phyloP scores from a whole-genome alignment of 139 green algal species.

The Pleodorina starrii region DNA sequence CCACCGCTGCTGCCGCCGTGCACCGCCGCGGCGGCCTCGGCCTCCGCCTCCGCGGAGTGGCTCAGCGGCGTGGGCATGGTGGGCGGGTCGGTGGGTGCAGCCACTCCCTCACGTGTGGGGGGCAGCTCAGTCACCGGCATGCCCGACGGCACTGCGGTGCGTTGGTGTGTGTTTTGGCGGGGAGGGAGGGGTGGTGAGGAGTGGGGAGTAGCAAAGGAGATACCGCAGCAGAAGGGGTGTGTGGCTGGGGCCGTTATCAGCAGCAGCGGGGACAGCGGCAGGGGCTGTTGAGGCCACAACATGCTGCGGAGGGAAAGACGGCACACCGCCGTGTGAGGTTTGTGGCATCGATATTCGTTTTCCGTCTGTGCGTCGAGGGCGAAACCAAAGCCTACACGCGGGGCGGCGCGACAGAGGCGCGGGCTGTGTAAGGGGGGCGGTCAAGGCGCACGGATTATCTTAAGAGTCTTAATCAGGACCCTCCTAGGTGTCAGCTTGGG shows the following conservation, averaged over 20 bases:
- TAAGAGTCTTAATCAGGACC: too few relatives aligned
- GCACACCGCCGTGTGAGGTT: too few relatives aligned
- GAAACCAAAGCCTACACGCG: too few relatives aligned
- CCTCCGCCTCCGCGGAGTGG: neutral
- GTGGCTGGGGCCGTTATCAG: neutral
- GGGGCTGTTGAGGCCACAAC: neutral
- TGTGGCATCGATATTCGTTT: too few relatives aligned
- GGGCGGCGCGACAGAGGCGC: too few relatives aligned
- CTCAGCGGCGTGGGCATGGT: conserved; percentile 6
- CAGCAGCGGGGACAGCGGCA: neutral
- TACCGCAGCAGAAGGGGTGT: neutral
- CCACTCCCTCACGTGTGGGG: neutral
- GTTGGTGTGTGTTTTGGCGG: neutral
- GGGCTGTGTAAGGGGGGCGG: too few relatives aligned
- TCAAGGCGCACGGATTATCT: too few relatives aligned
- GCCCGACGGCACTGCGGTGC: conserved; percentile 11
- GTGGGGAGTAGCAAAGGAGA: neutral
- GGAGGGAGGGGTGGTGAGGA: neutral
- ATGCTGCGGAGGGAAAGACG: too few relatives aligned
- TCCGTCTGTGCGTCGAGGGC: too few relatives aligned
- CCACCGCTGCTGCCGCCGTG: neutral
- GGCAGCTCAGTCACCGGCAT: conserved; percentile 18
- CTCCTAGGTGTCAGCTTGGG: too few relatives aligned
- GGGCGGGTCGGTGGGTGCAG: neutral
- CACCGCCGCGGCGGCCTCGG: neutral